Base-by-base conservation (phyloP, 1,284 basidiomycete species). In the Chalciporus sp. region DNA sequence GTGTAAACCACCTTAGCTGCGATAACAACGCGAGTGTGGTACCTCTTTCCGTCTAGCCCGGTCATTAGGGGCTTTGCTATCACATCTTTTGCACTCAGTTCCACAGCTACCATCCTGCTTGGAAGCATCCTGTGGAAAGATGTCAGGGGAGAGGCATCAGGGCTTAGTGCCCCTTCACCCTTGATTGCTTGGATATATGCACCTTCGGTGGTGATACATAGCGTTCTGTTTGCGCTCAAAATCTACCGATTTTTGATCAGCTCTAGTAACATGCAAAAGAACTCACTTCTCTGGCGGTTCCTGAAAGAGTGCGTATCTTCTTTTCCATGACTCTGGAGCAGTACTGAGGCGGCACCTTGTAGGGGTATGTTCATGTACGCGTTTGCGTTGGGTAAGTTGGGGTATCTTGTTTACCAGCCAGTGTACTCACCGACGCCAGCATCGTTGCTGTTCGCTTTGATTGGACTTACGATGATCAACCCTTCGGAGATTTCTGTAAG, bases 361-460 rank as follows among this genome's bases (percentile, higher is more conserved):
- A 64, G 60, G 40, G 60, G 60, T 29, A 64, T 61, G 62, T n/a
- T 49, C n/a, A 62, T 61, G 52, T 64, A 61, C n/a, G 52, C 42
- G 27, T 61, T 42, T 31, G 52, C 57, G 10, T 27, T 59, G 35
- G 59, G 59, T 59, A 45, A 47, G 41, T 7, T 7, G n/a, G 23
- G 23, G 23, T 23, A 23, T 23, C 28, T 0, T 20, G 16, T 35
- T n/a, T 41, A 19, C 26, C 1, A 16, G 23, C 12, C 17, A 27
- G 12, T 27, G 37, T 31, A 47, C 14, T 52, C 29, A 58, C n/a
- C 31, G 3, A 19, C 20, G 7, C 29, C 28, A 67, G 64, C 20
- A 29, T 53, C 64, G 2, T 47, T 66, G 14, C 16, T 66, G 35
- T 64, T 58, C 40, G 33, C 58, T 26, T 39, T 64, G 12, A 47